Percentiles rank a stretch among this genome's conserved stretches.
Evolutionary conservation across 768 basidiomycete genomes (phyloP).

Genomic region (Kwoniella heveanensis): DNA sequence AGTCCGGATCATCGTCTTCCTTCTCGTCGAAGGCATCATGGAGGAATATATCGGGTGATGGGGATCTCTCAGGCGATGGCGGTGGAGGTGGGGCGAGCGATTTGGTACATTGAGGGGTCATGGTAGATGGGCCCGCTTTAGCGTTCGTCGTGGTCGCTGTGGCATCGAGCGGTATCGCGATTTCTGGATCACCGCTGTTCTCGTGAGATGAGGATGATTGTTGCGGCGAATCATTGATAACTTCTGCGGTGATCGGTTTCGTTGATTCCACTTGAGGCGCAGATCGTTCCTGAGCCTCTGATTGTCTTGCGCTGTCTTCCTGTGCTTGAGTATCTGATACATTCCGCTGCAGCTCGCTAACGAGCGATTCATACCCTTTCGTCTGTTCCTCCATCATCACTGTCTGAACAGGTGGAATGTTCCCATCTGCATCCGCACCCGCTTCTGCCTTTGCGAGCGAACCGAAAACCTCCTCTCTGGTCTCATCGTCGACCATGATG

Average conservation of each 20-base stretch:
- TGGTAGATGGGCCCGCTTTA: slow-evolving; percentile 9
- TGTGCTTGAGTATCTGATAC: too few species aligned
- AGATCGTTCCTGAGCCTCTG: too few species aligned
- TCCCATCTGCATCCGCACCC: background rate
- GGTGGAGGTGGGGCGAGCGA: background rate
- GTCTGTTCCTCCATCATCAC: background rate
- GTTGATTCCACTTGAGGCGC: too few species aligned
- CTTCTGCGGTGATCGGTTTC: too few species aligned
- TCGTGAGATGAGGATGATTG: too few species aligned
- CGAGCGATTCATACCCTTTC: too few species aligned
- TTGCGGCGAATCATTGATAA: too few species aligned
- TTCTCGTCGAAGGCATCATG: slow-evolving; percentile 33
- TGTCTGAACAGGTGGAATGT: background rate
- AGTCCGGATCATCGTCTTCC: slow-evolving; percentile 37
- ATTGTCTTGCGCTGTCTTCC: too few species aligned
- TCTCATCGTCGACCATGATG: background rate
- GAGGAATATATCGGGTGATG: slow-evolving; percentile 35
- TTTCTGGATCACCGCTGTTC: too few species aligned
- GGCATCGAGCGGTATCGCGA: too few species aligned
- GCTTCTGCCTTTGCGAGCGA: too few species aligned
- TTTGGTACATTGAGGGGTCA: background rate
- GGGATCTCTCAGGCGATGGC: background rate
- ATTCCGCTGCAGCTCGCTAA: too few species aligned
- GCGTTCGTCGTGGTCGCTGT: background rate
- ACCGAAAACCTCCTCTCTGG: background rate